Conservation (phyloP, 495 filamentous ascomycete species). For the Jackrogersella multiformis region DNA sequence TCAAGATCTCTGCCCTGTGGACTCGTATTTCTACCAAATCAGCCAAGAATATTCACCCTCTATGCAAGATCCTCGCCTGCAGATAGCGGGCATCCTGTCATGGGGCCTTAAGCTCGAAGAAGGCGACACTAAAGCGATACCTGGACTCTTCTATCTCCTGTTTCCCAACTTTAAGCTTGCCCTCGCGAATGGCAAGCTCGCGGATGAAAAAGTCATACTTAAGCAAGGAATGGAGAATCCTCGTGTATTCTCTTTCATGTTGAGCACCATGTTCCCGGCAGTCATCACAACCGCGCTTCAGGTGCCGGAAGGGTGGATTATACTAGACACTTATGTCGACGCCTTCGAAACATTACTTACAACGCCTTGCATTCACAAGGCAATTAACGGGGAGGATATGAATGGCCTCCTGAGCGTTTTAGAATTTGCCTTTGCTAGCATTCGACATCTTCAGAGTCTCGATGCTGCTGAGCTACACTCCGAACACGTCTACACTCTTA, state of each 20-base stretch:
- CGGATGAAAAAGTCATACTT: constrained; percentile 52
- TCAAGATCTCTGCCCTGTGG: constrained; percentile 56
- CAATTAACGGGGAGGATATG: constrained; percentile 41
- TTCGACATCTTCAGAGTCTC: constrained; percentile 17
- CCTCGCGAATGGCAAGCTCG: constrained; percentile 52
- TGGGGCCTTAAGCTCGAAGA: constrained; percentile 59
- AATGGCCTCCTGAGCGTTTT: constrained; percentile 37
- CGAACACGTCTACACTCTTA: constrained; percentile 32
- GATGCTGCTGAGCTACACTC: constrained; percentile 3
- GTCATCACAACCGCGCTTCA: constrained; percentile 45
- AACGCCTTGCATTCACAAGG: constrained; percentile 37
- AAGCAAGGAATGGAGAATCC: constrained; percentile 51
- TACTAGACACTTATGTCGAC: constrained; percentile 52
- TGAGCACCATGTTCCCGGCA: constrained; percentile 55
- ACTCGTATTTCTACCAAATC: constrained; percentile 58
- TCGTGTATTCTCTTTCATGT: constrained; percentile 54
- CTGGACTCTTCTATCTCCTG: constrained; percentile 61
- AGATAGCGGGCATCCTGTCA: constrained; percentile 57
- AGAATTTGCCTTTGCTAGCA: constrained; percentile 20
- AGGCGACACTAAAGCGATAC: constrained; percentile 51
- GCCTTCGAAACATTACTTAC: constrained; percentile 45
- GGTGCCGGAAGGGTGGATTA: constrained; percentile 42
- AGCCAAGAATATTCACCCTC: constrained; percentile 59
- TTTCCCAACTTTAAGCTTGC: constrained; percentile 61
- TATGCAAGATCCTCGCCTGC: constrained; percentile 59